Base-by-base conservation (phyloP, 2,329 filamentous ascomycete genomes). In the Tolypocladium paradoxum region DNA sequence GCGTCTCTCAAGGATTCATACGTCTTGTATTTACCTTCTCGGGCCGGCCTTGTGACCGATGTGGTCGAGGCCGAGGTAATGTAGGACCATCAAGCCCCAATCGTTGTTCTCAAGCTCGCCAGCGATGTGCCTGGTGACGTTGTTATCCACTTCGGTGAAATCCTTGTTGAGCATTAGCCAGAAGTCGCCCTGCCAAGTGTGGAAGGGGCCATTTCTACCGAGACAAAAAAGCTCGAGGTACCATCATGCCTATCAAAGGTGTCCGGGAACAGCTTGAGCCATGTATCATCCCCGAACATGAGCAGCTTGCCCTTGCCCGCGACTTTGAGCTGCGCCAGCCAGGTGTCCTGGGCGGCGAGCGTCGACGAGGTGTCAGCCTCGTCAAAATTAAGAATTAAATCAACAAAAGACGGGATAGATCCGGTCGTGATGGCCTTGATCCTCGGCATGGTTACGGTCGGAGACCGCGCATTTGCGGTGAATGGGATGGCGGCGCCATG, bases 271-370 rank as follows among this genome's bases (percentile, higher is more conserved):
- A 99, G 77, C 73, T 96, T 97, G 61, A 99, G 74, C 95, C 93
- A 99, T 22, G 93, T 99, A 68, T 99, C 93, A 64, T 99, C 93
- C 49, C 93, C 93, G 65, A 93, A 96, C 85, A 99, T 93, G 66
- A 96, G 76, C 57, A 97, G 76, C 62, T 88, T 90, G 22, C 88
- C 89, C 20, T 73, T 68, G 27, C 75, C 73, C 62, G 83, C 86
- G 36, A 84, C 83, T 67, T 85, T 92, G 72, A 99, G 83, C 74
- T 99, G 93, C 36, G 90, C 88, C 29, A 99, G 80, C 92, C 95
- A 99, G 34, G 90, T 96, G 67, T 99, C 93, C 70, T 97, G 93
- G 31, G 81, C 81, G 16, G 88, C 85, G 27, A 99, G 79, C 3
- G 87, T 92, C 1, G 93, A 96, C 16, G 87, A 87, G 3, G 89